A percentile compares a stretch with the other conserved stretches of the same genome.
Evolutionary conservation across 371 early-diverging fungal species (phyloP).

Genomic region (Parasitella parasitica): DNA sequence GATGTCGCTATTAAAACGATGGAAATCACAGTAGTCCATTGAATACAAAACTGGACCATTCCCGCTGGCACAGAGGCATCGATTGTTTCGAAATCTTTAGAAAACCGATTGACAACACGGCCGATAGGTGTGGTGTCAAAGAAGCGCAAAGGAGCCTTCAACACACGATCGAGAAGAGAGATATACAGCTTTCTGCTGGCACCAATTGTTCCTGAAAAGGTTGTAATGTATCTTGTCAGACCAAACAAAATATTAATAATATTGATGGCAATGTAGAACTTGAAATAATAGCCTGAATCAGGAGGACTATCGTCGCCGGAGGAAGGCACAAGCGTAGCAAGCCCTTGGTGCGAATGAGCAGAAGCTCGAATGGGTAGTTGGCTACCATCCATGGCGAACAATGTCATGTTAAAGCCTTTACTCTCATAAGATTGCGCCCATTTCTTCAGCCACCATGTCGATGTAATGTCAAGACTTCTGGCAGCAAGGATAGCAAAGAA

Average conservation of each 20-base stretch:
- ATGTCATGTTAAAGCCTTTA: not conserved
- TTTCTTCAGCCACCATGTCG: conserved; percentile 50
- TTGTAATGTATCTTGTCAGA: conserved; percentile 21
- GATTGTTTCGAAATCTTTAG: conserved; percentile 44
- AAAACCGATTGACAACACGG: conserved; percentile 75
- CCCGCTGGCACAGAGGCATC: conserved; percentile 43
- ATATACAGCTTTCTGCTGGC: conserved; percentile 12
- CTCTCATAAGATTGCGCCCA: conserved; percentile 46
- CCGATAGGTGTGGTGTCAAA: conserved; percentile 58
- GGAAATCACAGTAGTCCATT: conserved; percentile 55
- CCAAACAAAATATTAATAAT: conserved; percentile 28
- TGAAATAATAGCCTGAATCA: conserved; percentile 27
- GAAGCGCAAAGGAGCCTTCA: conserved; percentile 35
- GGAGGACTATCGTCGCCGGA: not conserved
- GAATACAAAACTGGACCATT: conserved; percentile 49
- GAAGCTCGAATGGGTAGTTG: not conserved
- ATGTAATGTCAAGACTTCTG: conserved; percentile 39
- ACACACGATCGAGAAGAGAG: conserved; percentile 14
- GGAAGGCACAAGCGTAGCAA: not conserved
- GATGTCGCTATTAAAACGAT: conserved; percentile 57
- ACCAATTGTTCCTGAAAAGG: conserved; percentile 48
- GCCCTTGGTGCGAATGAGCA: not conserved
- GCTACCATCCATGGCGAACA: not conserved
- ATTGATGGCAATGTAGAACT: conserved; percentile 43
- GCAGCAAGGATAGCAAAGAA: conserved; percentile 28